Conservation (phyloP, 23 red algal species). For the Cyanidium caldarium region DNA sequence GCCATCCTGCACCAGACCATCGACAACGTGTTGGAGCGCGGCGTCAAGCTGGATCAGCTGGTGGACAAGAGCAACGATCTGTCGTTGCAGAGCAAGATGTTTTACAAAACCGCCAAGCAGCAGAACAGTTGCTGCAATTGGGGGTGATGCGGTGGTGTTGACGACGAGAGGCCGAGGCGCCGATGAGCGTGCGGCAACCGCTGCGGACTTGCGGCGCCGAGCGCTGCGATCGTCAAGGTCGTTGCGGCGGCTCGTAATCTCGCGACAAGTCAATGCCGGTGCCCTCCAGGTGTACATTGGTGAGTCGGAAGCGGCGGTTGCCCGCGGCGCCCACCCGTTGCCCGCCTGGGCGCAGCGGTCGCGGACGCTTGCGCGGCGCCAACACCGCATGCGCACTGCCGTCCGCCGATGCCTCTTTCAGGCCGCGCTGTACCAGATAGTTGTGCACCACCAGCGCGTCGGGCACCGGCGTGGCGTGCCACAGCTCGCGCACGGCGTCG, state of each 20-base stretch:
- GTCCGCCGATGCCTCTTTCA: not conserved
- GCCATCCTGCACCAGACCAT: conserved; percentile 96
- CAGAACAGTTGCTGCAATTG: conserved; percentile 25
- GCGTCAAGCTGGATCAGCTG: conserved; percentile 88
- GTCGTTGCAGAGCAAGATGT: conserved; percentile 84
- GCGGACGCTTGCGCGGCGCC: not conserved
- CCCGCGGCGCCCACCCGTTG: not conserved
- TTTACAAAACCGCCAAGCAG: conserved; percentile 26
- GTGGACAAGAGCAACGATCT: conserved; percentile 98
- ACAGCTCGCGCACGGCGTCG: not conserved
- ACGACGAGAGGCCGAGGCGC: not conserved
- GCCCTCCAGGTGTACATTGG: conserved; percentile 6
- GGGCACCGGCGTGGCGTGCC: not conserved
- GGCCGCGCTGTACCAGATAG: not conserved
- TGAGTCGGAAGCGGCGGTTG: not conserved
- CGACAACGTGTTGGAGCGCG: conserved; percentile 78
- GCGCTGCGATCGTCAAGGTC: no score
- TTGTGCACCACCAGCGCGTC: not conserved
- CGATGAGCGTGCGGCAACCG: not conserved
- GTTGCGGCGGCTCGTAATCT: not conserved
- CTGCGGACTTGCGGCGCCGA: no score
- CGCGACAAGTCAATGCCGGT: not conserved
- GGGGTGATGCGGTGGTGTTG: not conserved
- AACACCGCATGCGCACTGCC: not conserved
- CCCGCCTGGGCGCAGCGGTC: not conserved